These are phyloP conservation scores for Ophiocordyceps camponoti-saundersi DNA, from an alignment of 2,329 filamentous ascomycete genomes.

Conservation along the genomic window DNA sequence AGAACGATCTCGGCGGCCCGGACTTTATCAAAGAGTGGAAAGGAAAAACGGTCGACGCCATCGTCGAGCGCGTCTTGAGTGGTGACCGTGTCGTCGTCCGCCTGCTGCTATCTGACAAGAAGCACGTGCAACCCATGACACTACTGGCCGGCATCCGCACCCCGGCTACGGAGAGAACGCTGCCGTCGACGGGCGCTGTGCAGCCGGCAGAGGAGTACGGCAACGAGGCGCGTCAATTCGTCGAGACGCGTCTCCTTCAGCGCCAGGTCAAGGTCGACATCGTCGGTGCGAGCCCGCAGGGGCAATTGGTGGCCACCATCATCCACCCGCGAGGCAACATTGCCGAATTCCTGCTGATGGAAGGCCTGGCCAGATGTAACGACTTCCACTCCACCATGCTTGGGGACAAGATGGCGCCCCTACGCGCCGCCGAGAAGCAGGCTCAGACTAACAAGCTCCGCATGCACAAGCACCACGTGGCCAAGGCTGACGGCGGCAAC, in stretches of 20 bases:
- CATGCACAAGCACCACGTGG: conserved; percentile 66
- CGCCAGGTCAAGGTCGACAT: conserved; percentile 69
- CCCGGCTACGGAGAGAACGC: conserved; percentile 74
- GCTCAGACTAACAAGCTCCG: conserved; percentile 65
- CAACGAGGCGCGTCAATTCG: conserved; percentile 74
- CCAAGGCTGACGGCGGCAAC: conserved; percentile 48
- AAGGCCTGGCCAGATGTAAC: conserved; percentile 79
- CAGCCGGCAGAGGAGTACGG: conserved; percentile 80
- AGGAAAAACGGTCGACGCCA: conserved; percentile 65
- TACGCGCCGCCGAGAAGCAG: conserved; percentile 73
- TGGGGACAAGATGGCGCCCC: conserved; percentile 68
- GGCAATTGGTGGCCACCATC: conserved; percentile 75
- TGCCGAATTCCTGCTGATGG: conserved; percentile 74
- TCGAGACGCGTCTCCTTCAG: conserved; percentile 74
- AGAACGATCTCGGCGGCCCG: conserved; percentile 65
- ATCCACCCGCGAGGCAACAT: conserved; percentile 87
- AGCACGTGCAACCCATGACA: conserved; percentile 79
- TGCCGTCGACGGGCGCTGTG: conserved; percentile 59
- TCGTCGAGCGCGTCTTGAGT: conserved; percentile 81
- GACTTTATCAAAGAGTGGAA: conserved; percentile 74
- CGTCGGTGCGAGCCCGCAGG: conserved; percentile 75
- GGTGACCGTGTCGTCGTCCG: conserved; percentile 82
- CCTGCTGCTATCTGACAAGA: conserved; percentile 60
- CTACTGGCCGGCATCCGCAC: conserved; percentile 79
- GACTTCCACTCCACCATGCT: conserved; percentile 92